phyloP scores from a whole-genome alignment of 163 green algal species.

The Chlorella variabilis region DNA sequence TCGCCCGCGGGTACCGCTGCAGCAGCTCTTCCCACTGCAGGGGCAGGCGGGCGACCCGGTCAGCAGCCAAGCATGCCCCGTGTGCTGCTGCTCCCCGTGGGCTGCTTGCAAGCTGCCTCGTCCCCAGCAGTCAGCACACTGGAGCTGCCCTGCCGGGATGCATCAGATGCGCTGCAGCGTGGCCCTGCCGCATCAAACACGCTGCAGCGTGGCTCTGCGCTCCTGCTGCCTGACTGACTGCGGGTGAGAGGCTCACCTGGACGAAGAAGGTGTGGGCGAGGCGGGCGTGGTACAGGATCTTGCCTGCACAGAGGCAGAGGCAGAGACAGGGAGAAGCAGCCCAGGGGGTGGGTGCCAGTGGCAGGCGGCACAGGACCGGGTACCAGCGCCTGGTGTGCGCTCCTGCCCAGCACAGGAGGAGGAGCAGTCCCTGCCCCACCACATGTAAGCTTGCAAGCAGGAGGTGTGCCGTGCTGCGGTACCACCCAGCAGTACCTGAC shows the following conservation, averaged over 20 bases:
- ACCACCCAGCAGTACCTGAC: conserved; percentile 50
- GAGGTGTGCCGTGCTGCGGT: no score
- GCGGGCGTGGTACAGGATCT: conserved; percentile 81
- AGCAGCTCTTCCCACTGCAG: conserved; percentile 89
- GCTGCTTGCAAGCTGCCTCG: background rate
- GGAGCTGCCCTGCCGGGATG: no score
- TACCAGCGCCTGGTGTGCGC: no score
- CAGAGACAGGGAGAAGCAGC: background rate
- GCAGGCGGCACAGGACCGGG: background rate
- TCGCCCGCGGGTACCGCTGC: conserved; percentile 59
- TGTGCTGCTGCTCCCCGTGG: no score
- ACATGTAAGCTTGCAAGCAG: no score
- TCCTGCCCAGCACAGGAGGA: no score
- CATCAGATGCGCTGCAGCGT: no score
- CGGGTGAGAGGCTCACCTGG: conserved; percentile 31
- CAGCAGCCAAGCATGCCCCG: conserved; percentile 25
- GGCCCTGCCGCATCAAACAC: no score
- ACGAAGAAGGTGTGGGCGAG: conserved; percentile 86
- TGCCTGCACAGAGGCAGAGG: conserved; percentile 35
- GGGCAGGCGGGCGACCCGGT: background rate
- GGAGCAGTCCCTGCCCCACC: no score
- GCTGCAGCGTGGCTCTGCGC: no score
- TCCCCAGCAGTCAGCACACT: no score
- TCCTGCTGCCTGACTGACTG: no score
- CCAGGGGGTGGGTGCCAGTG: background rate